phyloP scores from a whole-genome alignment of 2,329 filamentous ascomycete genomes.

The Diaporthe capsici region DNA sequence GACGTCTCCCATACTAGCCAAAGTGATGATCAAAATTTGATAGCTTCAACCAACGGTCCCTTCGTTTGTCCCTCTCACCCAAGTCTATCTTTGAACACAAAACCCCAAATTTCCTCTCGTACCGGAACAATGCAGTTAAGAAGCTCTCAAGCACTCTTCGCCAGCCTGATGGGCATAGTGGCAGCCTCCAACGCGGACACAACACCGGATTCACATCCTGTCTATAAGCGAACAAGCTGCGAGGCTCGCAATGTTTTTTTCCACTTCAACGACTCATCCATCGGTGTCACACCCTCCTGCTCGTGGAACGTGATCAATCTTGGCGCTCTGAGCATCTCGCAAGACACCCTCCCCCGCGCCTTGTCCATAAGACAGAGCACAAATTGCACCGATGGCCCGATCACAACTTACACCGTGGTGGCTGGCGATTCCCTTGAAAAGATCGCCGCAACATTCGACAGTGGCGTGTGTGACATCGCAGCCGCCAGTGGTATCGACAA shows the following conservation, averaged over 20 bases:
- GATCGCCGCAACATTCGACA: conserved; percentile 27
- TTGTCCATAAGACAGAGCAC: conserved; percentile 16
- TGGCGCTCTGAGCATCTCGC: conserved; percentile 3
- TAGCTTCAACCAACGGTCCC: no score
- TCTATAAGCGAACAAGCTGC: not conserved
- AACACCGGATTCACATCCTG: not conserved
- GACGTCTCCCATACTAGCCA: not conserved
- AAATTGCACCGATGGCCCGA: conserved; percentile 1
- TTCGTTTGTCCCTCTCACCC: not conserved
- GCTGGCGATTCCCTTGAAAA: conserved; percentile 22
- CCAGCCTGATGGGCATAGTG: not conserved
- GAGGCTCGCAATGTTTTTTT: conserved; percentile 30
- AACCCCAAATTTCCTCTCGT: no score
- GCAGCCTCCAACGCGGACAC: not conserved
- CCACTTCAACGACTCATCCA: conserved; percentile 22
- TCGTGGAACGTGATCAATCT: conserved; percentile 32
- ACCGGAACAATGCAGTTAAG: not conserved
- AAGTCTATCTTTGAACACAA: not conserved
- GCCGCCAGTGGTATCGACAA: conserved; percentile 3
- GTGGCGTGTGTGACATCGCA: conserved; percentile 30
- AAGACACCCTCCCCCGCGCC: not conserved
- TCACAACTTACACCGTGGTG: conserved; percentile 18
- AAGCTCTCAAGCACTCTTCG: not conserved
- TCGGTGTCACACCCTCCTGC: conserved; percentile 14
- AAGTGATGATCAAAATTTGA: no score